phyloP scores from a whole-genome alignment of 192 early-diverging fungal species.

The Phlyctochytrium arcticum region DNA sequence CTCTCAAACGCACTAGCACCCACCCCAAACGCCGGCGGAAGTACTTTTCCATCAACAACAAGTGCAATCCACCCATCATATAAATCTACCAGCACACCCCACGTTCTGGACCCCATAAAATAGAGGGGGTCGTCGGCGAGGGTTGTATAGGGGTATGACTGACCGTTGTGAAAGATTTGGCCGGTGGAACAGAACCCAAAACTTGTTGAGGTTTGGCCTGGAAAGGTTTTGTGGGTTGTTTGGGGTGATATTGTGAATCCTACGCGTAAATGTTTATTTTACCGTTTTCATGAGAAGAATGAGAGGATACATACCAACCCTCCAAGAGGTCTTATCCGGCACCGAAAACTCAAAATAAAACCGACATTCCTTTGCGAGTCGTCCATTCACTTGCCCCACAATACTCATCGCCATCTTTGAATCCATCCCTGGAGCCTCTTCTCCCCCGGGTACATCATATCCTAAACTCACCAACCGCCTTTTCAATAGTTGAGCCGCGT shows the following conservation, averaged over 20 bases:
- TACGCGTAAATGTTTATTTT: background rate
- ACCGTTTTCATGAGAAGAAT: background rate
- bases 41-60: constrained; percentile 35
- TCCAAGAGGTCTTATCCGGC: constrained; percentile 37
- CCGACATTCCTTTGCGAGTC: constrained; percentile 35
- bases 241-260: constrained; percentile 11
- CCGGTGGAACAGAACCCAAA: constrained; percentile 43
- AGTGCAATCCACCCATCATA: constrained; percentile 34
- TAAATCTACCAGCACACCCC: constrained; percentile 45
- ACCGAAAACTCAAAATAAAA: constrained; percentile 48
- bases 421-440: constrained; percentile 31
- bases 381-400: constrained; percentile 33
- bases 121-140: constrained; percentile 17
- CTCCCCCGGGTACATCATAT: constrained; percentile 35
- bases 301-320: constrained; percentile 29
- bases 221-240: no score
- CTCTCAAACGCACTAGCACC: constrained; percentile 28
- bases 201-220: constrained; percentile 33
- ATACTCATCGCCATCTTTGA: constrained; percentile 28
- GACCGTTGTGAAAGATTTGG: constrained; percentile 24
- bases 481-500: constrained; percentile 36
- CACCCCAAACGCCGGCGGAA: constrained; percentile 37
- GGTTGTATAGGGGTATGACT: constrained; percentile 23
- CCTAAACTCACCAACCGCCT: constrained; percentile 32
- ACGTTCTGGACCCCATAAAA: constrained; percentile 34